Evolutionary conservation across 805 yeast genomes (phyloP), one percentile per base, ranked within the genome.

Genomic region (Candida coleopterorum): DNA sequence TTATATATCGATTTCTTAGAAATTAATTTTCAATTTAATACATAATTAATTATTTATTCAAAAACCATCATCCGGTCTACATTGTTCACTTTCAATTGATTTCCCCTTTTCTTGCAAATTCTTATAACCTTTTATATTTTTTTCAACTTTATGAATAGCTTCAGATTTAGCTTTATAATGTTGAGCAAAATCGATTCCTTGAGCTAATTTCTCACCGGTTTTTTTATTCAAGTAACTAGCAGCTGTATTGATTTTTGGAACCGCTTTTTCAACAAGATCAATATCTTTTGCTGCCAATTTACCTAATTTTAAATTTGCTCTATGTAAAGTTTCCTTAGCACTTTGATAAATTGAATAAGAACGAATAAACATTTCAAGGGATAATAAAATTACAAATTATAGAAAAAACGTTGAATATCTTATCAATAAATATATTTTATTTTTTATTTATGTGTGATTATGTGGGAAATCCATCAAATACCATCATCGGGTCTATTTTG

Each of bases 401-500:
- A n/a, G n/a, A n/a, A n/a, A n/a, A n/a, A n/a, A 22, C 24, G 8
- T 23, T 32, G 10, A 14, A 21, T 22, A n/a, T n/a, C n/a, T n/a
- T n/a, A n/a, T n/a, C n/a, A n/a, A n/a, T n/a, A n/a, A n/a, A n/a
- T n/a, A n/a, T n/a, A n/a, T n/a, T n/a, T n/a, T n/a, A n/a, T n/a
- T n/a, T n/a, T n/a, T n/a, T n/a, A n/a, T 23, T 31, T 20, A 22
- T 32, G 27, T 23, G 12, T 9, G 28, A n/a, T 10, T 7, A 32
- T 32, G 34, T 14, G 24, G 5, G 28, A 6, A 15, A 8, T 11
- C 14, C 4, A 10, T 16, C 53, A 65, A 23, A 67, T 46, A 12
- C 61, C 72, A 45, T 70, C 74, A 25, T 68, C 74, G 6, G 74
- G 73, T 36, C 75, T 59, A 46, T 63, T 58, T 48, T 70, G 74